phyloP scores from a whole-genome alignment of 2,329 filamentous ascomycete genomes.

The Fusarium sp. region DNA sequence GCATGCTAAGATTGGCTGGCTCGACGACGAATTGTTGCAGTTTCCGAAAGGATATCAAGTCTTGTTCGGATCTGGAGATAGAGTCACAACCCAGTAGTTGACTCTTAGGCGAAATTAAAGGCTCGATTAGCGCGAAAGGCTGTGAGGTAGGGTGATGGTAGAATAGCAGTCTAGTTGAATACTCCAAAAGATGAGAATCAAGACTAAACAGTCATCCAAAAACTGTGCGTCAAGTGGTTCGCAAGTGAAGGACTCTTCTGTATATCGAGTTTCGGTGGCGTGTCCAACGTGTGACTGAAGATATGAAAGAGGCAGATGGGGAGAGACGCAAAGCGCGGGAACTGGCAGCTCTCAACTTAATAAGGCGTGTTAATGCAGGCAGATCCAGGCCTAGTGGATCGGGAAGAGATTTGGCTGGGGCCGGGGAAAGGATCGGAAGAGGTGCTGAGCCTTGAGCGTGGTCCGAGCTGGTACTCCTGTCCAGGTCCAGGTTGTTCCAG shows the following conservation, averaged over 20 bases:
- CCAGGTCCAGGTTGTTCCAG: conserved; percentile 19
- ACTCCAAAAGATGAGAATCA: conserved; percentile 7
- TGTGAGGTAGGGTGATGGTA: conserved; percentile 5
- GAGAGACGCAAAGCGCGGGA: conserved; percentile 24
- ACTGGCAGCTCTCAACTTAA: conserved; percentile 32
- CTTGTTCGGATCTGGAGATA: not conserved
- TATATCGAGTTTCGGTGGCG: not conserved
- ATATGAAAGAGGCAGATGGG: conserved; percentile 16
- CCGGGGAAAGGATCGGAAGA: conserved; percentile 21
- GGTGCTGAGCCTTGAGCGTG: conserved; percentile 16
- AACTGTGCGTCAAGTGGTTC: not conserved
- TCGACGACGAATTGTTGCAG: conserved; percentile 8
- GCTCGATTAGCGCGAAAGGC: conserved; percentile 19
- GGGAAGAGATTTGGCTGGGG: conserved; percentile 30
- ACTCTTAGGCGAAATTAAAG: conserved; percentile 1
- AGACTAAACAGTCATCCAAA: conserved; percentile 4
- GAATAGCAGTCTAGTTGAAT: not conserved
- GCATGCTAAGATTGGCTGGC: conserved; percentile 24
- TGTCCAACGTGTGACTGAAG: conserved; percentile 4
- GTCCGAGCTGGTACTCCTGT: conserved; percentile 22
- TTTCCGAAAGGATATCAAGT: not conserved
- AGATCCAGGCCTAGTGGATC: conserved; percentile 37
- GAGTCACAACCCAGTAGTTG: not conserved
- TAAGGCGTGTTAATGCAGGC: conserved; percentile 31
- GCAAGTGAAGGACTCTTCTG: conserved; percentile 4